Percentiles rank a stretch among this genome's conserved stretches.
phyloP scores from a whole-genome alignment of 83 land plant species.

The Picea mariana region DNA sequence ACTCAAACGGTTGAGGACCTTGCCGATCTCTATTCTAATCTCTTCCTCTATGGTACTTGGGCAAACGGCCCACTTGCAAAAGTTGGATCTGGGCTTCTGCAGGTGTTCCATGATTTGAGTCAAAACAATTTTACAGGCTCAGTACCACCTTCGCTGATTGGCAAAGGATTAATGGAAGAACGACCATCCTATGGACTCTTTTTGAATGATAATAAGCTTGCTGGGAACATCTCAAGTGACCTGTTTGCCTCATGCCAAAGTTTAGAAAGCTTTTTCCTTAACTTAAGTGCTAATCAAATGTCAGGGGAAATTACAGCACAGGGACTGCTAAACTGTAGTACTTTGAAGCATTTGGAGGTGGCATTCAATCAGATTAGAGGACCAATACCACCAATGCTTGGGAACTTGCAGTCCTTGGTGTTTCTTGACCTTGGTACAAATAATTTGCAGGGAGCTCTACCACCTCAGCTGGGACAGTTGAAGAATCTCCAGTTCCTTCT shows the following conservation, averaged over 20 bases:
- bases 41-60: slow-evolving; percentile 19
- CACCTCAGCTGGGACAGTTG: slow-evolving; percentile 18
- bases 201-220: slow-evolving; percentile 39
- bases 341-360: slow-evolving; percentile 16
- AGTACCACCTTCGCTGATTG: slow-evolving; percentile 23
- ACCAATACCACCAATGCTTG: slow-evolving; percentile 16
- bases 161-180: slow-evolving; percentile 19
- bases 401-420: slow-evolving; percentile 3
- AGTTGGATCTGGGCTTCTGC: not conserved
- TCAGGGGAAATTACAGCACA: slow-evolving; percentile 8
- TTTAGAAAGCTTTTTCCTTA: slow-evolving; percentile 12
- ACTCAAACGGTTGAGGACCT: slow-evolving; percentile 1
- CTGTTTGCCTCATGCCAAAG: slow-evolving; percentile 12
- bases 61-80: slow-evolving; percentile 7
- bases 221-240: slow-evolving; percentile 29
- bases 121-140: slow-evolving; percentile 39
- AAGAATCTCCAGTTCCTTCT: slow-evolving; percentile 15
- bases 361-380: slow-evolving; percentile 16
- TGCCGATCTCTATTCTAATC: slow-evolving; percentile 35
- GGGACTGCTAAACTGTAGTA: slow-evolving; percentile 11
- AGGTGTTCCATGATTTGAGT: slow-evolving; percentile 52
- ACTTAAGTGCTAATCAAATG: slow-evolving; percentile 13
- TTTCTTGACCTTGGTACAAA: slow-evolving; percentile 25
- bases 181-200: slow-evolving; percentile 30
- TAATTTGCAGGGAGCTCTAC: slow-evolving; percentile 17